phyloP scores from a whole-genome alignment of 257 asterid genomes.

The Solanum dulcamara region DNA sequence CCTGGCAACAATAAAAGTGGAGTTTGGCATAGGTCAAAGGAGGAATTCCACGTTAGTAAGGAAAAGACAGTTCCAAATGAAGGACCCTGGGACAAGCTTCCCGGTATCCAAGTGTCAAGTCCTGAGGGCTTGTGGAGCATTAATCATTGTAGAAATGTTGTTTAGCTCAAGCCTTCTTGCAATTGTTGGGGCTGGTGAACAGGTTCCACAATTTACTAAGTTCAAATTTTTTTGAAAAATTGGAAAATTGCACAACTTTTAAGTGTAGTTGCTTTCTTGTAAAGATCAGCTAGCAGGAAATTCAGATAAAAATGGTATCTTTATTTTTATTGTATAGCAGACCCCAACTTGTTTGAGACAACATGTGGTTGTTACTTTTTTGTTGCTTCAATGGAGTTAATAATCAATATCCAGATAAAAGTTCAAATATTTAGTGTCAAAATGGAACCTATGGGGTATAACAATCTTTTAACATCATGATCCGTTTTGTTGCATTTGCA shows the following conservation, averaged over 20 bases:
- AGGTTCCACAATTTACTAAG: conserved; percentile 31
- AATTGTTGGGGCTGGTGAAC: conserved; percentile 90
- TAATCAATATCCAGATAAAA: not conserved
- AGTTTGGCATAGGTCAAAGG: not conserved
- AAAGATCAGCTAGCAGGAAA: not conserved
- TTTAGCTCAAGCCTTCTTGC: conserved; percentile 80
- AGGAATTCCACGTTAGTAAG: not conserved
- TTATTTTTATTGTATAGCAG: not conserved
- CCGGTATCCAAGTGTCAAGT: not conserved
- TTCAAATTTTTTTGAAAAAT: not conserved
- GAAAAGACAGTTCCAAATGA: not conserved
- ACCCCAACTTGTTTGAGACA: not conserved
- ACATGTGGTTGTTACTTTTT: not conserved
- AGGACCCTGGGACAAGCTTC: not conserved
- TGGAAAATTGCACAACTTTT: not conserved
- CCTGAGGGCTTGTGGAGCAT: conserved; percentile 37
- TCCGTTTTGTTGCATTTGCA: not conserved
- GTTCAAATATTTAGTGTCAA: not conserved
- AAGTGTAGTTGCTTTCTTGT: not conserved
- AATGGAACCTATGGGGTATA: not conserved
- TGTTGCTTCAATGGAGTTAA: not conserved
- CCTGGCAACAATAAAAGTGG: not conserved
- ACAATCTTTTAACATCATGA: not conserved
- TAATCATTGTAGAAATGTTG: conserved; percentile 66
- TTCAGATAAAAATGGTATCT: not conserved